Conservation (phyloP, 805 yeast genomes). For the Metschnikowia aberdeeniae region DNA sequence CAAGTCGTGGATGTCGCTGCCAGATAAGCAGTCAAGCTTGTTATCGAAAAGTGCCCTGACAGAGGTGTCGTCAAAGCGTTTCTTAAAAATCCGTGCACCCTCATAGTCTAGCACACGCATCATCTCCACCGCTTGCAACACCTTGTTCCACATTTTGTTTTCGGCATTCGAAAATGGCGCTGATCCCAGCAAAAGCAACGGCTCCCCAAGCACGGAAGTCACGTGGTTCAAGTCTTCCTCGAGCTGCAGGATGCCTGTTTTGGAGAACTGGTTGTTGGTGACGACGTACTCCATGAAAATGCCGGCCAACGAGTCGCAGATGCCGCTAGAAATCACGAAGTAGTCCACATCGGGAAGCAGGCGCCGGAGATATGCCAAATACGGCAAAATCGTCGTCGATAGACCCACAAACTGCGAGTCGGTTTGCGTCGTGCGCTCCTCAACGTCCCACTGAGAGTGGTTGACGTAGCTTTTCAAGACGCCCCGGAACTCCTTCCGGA, state of each 20-base stretch:
- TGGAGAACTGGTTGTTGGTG: conserved; percentile 36
- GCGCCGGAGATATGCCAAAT: conserved; percentile 22
- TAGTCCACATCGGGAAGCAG: conserved; percentile 30
- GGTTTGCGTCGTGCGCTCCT: conserved; percentile 10
- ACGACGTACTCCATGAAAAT: conserved; percentile 36
- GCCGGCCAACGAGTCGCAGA: conserved; percentile 24
- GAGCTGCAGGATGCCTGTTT: conserved; percentile 31
- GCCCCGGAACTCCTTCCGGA: conserved; percentile 29
- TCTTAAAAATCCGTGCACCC: conserved; percentile 19
- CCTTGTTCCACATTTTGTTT: conserved; percentile 24
- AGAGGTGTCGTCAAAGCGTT: conserved; percentile 13
- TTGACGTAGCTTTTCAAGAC: conserved; percentile 36
- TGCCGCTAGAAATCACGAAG: conserved; percentile 23
- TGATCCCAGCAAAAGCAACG: conserved; percentile 18
- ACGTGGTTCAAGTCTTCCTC: conserved; percentile 26
- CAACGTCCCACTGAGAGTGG: conserved; percentile 30
- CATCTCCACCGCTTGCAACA: conserved; percentile 28
- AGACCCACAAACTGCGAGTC: conserved; percentile 24
- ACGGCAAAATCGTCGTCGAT: conserved; percentile 22
- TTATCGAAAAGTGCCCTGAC: conserved; percentile 21
- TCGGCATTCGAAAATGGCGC: conserved; percentile 18
- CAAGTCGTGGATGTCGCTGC: conserved; percentile 22
- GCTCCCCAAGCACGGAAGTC: conserved; percentile 15
- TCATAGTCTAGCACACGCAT: conserved; percentile 22
- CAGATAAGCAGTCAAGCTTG: conserved; percentile 17